Evolutionary conservation across 331 rosid genomes (phyloP).

Genomic region (Phaseolus coccineus): DNA sequence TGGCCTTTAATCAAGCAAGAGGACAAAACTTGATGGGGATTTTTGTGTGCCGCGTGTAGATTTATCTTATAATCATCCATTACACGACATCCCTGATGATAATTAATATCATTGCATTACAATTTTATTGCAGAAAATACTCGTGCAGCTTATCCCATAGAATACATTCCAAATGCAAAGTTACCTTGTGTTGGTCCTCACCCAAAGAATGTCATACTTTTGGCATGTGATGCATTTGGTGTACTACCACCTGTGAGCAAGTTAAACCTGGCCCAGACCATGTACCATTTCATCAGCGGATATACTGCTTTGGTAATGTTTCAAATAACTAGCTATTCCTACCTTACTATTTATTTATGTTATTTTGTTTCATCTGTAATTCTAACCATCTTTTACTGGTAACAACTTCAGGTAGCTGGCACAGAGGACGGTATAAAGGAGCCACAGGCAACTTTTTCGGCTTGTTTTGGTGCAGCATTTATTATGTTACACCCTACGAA

Average conservation of each 20-base stretch:
- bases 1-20: slow-evolving; percentile 27
- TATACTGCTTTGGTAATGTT: slow-evolving; percentile 89
- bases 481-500: slow-evolving; percentile 92
- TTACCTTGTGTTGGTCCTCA: slow-evolving; percentile 97
- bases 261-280: slow-evolving; percentile 90
- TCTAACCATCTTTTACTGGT: not conserved
- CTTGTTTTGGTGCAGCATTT: slow-evolving; percentile 97
- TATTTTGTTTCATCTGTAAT: not conserved
- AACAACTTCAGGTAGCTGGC: slow-evolving; percentile 74
- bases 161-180: slow-evolving; percentile 89
- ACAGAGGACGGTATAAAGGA: slow-evolving; percentile 95
- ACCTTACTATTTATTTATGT: not conserved
- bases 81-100: not conserved
- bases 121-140: slow-evolving; percentile 71
- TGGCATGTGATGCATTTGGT: slow-evolving; percentile 98
- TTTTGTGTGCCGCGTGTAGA: slow-evolving; percentile 16
- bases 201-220: slow-evolving; percentile 89
- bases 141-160: slow-evolving; percentile 94
- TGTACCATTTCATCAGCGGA: slow-evolving; percentile 99
- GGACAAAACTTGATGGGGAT: slow-evolving; percentile 6
- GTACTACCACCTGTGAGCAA: slow-evolving; percentile 97
- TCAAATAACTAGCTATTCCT: slow-evolving; percentile 10
- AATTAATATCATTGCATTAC: not conserved
- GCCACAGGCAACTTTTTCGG: slow-evolving; percentile 95
- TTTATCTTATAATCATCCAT: slow-evolving; percentile 9